phyloP scores from a whole-genome alignment of 1,139 yeast species.

The Yamadazyma diddensiae region DNA sequence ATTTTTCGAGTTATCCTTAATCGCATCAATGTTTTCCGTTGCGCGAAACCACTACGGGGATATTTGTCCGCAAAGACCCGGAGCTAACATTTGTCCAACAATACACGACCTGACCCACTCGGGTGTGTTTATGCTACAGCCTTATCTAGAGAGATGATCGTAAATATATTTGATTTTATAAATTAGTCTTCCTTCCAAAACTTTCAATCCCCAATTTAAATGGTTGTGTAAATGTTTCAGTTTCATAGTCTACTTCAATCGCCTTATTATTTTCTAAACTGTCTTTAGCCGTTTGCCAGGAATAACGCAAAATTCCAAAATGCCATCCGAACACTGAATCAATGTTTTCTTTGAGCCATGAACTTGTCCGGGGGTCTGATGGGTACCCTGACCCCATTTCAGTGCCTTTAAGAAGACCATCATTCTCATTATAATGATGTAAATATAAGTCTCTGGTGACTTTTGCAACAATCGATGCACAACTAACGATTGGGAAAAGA shows the following conservation, averaged over 20 bases:
- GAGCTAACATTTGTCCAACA: background rate
- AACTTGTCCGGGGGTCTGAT: slow-evolving; percentile 78
- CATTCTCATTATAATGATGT: slow-evolving; percentile 26
- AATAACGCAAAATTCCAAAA: slow-evolving; percentile 68
- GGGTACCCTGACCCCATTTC: slow-evolving; percentile 92
- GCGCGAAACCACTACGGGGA: slow-evolving; percentile 5
- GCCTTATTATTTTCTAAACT: slow-evolving; percentile 55
- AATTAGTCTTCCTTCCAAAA: slow-evolving; percentile 5
- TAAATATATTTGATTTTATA: slow-evolving; percentile 1
- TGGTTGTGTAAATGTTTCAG: slow-evolving; percentile 9
- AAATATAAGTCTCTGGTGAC: slow-evolving; percentile 85
- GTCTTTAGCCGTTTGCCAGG: slow-evolving; percentile 93
- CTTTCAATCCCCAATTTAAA: slow-evolving; percentile 4
- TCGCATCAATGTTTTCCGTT: slow-evolving; percentile 17
- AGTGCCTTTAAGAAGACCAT: slow-evolving; percentile 23
- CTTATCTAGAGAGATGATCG: background rate
- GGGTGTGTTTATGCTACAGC: too few species aligned
- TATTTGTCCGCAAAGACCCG: slow-evolving; percentile 8
- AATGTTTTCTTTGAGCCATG: slow-evolving; percentile 63
- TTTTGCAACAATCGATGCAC: slow-evolving; percentile 96
- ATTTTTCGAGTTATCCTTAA: slow-evolving; percentile 9
- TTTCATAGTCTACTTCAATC: slow-evolving; percentile 39
- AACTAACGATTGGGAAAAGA: slow-evolving; percentile 87
- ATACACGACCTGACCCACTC: background rate
- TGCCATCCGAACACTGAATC: slow-evolving; percentile 89